A percentile compares a stretch with the other conserved stretches of the same genome.
These are phyloP conservation scores for Quercus lobata DNA, from an alignment of 331 rosid genomes.

Conservation along the genomic window DNA sequence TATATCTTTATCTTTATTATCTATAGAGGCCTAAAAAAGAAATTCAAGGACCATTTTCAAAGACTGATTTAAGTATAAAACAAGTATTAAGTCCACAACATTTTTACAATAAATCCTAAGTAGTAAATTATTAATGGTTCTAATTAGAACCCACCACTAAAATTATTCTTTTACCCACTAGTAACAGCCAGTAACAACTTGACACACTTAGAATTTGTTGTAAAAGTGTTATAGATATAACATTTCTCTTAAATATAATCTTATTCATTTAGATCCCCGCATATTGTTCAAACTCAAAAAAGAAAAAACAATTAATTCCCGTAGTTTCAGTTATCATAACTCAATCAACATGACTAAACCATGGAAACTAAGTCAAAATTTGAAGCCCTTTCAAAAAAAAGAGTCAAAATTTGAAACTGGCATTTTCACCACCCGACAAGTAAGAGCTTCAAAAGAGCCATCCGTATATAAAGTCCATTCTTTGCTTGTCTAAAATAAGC, in stretches of 20 bases:
- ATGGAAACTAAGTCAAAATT: neutral
- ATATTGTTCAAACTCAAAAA: neutral
- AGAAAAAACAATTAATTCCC: neutral
- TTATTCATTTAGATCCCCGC: neutral
- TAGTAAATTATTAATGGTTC: too few species aligned
- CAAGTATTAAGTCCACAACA: too few species aligned
- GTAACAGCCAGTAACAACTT: too few species aligned
- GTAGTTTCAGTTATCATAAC: neutral
- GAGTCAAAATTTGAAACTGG: neutral
- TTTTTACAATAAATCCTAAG: too few species aligned
- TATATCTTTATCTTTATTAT: too few species aligned
- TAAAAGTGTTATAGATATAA: too few species aligned
- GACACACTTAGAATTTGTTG: too few species aligned
- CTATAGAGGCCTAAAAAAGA: neutral
- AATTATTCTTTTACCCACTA: too few species aligned
- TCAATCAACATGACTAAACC: neutral
- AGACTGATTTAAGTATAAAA: neutral
- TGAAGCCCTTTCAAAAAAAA: too few species aligned
- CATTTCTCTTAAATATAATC: neutral
- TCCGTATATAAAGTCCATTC: slow-evolving; percentile 73
- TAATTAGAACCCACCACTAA: too few species aligned
- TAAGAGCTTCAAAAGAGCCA: slow-evolving; percentile 76
- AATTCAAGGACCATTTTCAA: neutral
- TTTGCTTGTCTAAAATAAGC: slow-evolving; percentile 90
- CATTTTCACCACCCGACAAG: slow-evolving; percentile 61